Conservation (phyloP, 2,329 filamentous ascomycete species). For the Claviceps fusiformis region DNA sequence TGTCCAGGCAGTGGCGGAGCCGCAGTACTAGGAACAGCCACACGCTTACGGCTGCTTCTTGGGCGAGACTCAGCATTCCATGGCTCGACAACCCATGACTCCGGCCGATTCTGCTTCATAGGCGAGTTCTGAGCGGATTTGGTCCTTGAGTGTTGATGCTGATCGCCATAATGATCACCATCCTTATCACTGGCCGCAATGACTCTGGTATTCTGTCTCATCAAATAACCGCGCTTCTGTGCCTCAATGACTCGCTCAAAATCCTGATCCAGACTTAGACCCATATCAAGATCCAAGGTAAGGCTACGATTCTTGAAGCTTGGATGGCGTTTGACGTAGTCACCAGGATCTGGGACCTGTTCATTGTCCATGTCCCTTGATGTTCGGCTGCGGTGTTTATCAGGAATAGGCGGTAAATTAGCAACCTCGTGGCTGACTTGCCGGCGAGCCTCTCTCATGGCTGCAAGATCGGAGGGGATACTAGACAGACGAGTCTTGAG, state of each 20-base stretch:
- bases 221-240: conserved; percentile 98
- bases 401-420: conserved; percentile 44
- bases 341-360: conserved; percentile 20
- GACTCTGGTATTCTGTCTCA: conserved; percentile 96
- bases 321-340: conserved; percentile 46
- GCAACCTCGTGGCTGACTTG: conserved; percentile 68
- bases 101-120: conserved; percentile 62
- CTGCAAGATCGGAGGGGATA: conserved; percentile 68
- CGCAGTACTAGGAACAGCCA: conserved; percentile 35
- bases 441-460: conserved; percentile 77
- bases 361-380: conserved; percentile 33
- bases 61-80: conserved; percentile 77
- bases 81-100: conserved; percentile 92
- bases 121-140: conserved; percentile 57
- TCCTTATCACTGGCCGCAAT: conserved; percentile 80
- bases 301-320: conserved; percentile 75
- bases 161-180: conserved; percentile 41
- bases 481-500: conserved; percentile 82
- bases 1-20: conserved; percentile 79
- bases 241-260: conserved; percentile 91
- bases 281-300: conserved; percentile 67
- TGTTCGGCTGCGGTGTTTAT: conserved; percentile 42
- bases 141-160: conserved; percentile 40
- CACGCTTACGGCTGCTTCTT: conserved; percentile 44
- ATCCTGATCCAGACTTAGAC: conserved; percentile 77